These are phyloP conservation scores for Verticillium dahliae DNA, from an alignment of 2,329 filamentous ascomycete genomes.

Conservation along the genomic window DNA sequence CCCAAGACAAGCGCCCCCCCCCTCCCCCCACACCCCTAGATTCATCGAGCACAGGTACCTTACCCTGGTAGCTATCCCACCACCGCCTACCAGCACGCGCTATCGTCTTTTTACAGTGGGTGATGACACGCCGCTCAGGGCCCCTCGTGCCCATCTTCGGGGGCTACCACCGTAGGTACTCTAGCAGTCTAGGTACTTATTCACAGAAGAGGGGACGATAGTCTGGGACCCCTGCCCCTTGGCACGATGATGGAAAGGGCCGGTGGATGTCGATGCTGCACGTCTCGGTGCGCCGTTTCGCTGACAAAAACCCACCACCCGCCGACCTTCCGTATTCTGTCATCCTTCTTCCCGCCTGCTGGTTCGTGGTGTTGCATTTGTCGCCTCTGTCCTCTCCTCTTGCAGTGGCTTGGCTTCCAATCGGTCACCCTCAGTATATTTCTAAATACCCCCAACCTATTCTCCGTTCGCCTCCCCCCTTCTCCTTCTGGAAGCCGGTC, in stretches of 20 bases:
- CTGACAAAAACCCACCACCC: constrained; percentile 2
- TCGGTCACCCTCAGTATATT: not conserved
- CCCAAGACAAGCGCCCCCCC: not conserved
- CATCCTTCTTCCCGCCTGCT: not conserved
- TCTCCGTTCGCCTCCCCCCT: not conserved
- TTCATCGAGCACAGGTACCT: not conserved
- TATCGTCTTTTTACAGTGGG: not conserved
- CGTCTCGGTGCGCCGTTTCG: not conserved
- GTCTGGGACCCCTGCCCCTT: not conserved
- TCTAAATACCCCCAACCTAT: not conserved
- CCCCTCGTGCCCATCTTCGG: not conserved
- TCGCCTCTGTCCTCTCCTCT: not conserved
- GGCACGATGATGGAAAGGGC: not conserved
- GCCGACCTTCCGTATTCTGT: constrained; percentile 3
- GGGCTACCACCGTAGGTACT: no score
- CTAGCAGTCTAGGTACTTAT: no score
- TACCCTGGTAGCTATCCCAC: no score
- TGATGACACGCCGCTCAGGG: not conserved
- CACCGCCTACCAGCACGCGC: no score
- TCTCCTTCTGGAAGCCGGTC: constrained; percentile 10
- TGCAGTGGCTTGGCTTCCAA: not conserved
- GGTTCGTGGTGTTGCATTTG: not conserved
- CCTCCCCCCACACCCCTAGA: not conserved
- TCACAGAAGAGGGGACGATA: not conserved
- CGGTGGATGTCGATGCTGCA: not conserved